Percentiles rank a stretch among this genome's conserved stretches.
Evolutionary conservation across 2,329 filamentous ascomycete species (phyloP).

Genomic region (Neofusicoccum ribis): DNA sequence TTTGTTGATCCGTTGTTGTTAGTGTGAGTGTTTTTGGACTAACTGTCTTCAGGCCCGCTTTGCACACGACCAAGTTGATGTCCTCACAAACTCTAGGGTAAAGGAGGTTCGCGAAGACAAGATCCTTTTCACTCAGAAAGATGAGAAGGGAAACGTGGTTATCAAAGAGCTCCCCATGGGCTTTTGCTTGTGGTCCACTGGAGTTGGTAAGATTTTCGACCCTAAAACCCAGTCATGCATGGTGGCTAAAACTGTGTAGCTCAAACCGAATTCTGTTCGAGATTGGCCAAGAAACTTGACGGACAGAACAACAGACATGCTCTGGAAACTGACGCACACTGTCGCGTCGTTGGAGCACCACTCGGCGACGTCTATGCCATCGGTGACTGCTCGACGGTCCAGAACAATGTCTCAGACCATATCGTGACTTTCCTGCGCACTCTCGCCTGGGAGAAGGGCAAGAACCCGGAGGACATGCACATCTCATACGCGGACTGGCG

Average conservation of each 20-base stretch:
- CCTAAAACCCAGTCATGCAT: neutral
- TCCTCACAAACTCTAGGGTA: slow-evolving; percentile 90
- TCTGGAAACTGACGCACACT: slow-evolving; percentile 90
- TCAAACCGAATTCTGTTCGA: slow-evolving; percentile 78
- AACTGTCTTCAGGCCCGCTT: slow-evolving; percentile 63
- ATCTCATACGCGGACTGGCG: slow-evolving; percentile 89
- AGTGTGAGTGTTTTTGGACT: neutral
- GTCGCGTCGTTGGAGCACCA: slow-evolving; percentile 84
- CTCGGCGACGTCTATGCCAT: slow-evolving; percentile 95
- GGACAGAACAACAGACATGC: slow-evolving; percentile 86
- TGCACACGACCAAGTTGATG: slow-evolving; percentile 83
- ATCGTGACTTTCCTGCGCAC: slow-evolving; percentile 86
- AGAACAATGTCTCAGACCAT: slow-evolving; percentile 94
- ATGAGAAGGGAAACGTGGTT: slow-evolving; percentile 69
- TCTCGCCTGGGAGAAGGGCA: slow-evolving; percentile 87
- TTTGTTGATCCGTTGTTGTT: slow-evolving; percentile 23
- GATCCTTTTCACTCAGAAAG: slow-evolving; percentile 85
- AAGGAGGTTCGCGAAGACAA: slow-evolving; percentile 82
- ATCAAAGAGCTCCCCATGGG: slow-evolving; percentile 93
- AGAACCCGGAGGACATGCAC: slow-evolving; percentile 83
- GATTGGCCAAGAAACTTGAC: slow-evolving; percentile 73
- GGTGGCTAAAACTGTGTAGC: slow-evolving; percentile 36
- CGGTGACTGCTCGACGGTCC: slow-evolving; percentile 92
- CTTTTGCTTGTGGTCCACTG: slow-evolving; percentile 97
- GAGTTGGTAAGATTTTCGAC: slow-evolving; percentile 58